Evolutionary conservation across 495 filamentous ascomycete genomes (phyloP).

Genomic region (Podospora pseudoanserina): DNA sequence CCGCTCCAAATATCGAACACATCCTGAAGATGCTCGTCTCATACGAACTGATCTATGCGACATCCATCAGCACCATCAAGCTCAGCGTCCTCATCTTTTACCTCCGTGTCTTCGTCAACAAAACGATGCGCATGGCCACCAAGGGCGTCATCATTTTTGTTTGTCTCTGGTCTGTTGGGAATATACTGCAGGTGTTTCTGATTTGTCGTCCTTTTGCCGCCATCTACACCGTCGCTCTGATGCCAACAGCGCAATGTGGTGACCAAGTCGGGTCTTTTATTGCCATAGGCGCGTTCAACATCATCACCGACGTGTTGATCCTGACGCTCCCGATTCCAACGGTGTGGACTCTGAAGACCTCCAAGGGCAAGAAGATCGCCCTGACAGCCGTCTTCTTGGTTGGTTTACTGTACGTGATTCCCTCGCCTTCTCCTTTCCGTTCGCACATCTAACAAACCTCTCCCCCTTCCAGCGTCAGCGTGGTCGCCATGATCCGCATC

Average conservation of each 20-base stretch:
- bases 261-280: constrained; percentile 21
- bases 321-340: constrained; percentile 26
- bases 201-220: constrained; percentile 25
- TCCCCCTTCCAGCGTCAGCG: constrained; percentile 17
- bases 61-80: constrained; percentile 24
- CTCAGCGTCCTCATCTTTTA: constrained; percentile 29
- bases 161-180: constrained; percentile 19
- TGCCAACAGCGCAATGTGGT: constrained; percentile 10
- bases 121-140: constrained; percentile 15
- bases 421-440: background rate
- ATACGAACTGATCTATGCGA: constrained; percentile 24
- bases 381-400: constrained; percentile 30
- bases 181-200: constrained; percentile 26
- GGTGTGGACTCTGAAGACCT: constrained; percentile 26
- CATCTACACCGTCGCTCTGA: constrained; percentile 8
- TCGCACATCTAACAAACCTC: background rate
- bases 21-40: constrained; percentile 26
- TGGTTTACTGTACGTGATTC: constrained; percentile 22
- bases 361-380: constrained; percentile 20
- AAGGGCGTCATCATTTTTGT: constrained; percentile 20
- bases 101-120: constrained; percentile 28
- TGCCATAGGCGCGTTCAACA: constrained; percentile 30
- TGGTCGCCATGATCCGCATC: constrained; percentile 32
- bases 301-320: constrained; percentile 28
- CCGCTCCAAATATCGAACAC: constrained; percentile 15